Conservation (phyloP, 139 green algal genomes). For the Chlorella sp. region DNA sequence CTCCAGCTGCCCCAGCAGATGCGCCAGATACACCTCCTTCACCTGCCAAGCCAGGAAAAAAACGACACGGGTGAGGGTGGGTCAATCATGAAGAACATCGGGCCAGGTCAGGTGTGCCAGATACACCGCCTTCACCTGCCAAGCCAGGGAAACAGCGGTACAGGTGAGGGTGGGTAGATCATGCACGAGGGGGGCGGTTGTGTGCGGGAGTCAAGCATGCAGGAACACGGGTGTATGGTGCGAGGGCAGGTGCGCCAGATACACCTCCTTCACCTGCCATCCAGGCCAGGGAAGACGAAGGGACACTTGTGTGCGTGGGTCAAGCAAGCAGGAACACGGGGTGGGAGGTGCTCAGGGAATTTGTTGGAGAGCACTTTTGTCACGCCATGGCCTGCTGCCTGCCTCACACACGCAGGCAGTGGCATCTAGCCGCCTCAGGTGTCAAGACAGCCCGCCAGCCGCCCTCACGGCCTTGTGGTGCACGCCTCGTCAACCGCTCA, state of each 20-base stretch:
- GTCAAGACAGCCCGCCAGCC: too few relatives aligned
- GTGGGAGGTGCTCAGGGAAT: neutral
- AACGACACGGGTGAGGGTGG: too few relatives aligned
- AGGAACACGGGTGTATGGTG: neutral
- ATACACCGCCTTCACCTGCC: slow-evolving; percentile 96
- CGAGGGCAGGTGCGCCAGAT: slow-evolving; percentile 84
- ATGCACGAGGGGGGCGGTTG: too few relatives aligned
- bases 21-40: slow-evolving; percentile 97
- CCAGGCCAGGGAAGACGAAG: neutral
- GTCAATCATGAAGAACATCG: too few relatives aligned
- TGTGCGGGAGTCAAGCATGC: too few relatives aligned
- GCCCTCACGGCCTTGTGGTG: too few relatives aligned
- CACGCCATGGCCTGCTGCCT: too few relatives aligned
- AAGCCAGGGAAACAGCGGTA: neutral
- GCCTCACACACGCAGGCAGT: too few relatives aligned
- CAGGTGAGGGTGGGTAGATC: too few relatives aligned
- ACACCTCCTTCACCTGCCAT: slow-evolving; percentile 94
- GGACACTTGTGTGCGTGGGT: neutral
- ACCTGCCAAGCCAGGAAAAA: slow-evolving; percentile 48
- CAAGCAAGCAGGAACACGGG: neutral
- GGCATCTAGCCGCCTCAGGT: too few relatives aligned
- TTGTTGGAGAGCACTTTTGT: too few relatives aligned
- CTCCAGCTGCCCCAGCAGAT: slow-evolving; percentile 82
- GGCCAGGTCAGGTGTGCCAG: slow-evolving; percentile 76
- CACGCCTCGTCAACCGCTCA: too few relatives aligned